A percentile compares a stretch with the other conserved stretches of the same genome.
Conservation (phyloP, 2,329 filamentous ascomycete species). For the Calcarisporium arbuscula region DNA sequence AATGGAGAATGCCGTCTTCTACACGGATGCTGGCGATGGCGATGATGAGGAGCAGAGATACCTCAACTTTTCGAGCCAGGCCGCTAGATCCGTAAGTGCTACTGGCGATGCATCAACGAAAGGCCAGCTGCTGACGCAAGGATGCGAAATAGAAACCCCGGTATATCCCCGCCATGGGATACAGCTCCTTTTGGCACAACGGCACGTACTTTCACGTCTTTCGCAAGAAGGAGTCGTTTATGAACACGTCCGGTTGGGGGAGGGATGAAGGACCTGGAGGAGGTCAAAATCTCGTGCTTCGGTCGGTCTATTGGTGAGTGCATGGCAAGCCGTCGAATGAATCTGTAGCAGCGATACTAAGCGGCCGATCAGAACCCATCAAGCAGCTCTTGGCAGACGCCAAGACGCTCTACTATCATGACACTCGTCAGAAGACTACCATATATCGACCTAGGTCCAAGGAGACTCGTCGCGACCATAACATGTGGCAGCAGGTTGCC, state of each 20-base stretch:
- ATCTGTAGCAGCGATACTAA: too few species aligned
- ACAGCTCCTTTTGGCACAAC: constrained; percentile 48
- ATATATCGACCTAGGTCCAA: constrained; percentile 48
- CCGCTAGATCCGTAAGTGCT: constrained; percentile 41
- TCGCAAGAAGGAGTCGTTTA: constrained; percentile 37
- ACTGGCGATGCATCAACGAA: too few species aligned
- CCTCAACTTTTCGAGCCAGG: constrained; percentile 55
- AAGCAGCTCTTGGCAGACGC: constrained; percentile 48
- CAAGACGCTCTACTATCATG: constrained; percentile 44
- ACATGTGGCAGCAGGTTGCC: constrained; percentile 50
- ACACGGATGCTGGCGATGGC: constrained; percentile 31
- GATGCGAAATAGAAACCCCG: constrained; percentile 37
- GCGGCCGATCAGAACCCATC: constrained; percentile 38
- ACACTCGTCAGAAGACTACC: constrained; percentile 49
- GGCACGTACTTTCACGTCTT: constrained; percentile 43
- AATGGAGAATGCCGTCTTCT: constrained; percentile 29
- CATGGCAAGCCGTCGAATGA: not conserved
- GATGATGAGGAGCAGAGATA: constrained; percentile 30
- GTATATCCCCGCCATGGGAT: constrained; percentile 48
- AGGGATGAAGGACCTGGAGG: constrained; percentile 44
- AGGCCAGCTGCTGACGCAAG: not conserved
- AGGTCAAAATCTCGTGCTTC: constrained; percentile 48
- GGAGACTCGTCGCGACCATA: constrained; percentile 38
- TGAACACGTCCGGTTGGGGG: constrained; percentile 23
- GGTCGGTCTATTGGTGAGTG: constrained; percentile 34